Conservation (phyloP, 2,329 filamentous ascomycete genomes). For the Exophiala spinifera region DNA sequence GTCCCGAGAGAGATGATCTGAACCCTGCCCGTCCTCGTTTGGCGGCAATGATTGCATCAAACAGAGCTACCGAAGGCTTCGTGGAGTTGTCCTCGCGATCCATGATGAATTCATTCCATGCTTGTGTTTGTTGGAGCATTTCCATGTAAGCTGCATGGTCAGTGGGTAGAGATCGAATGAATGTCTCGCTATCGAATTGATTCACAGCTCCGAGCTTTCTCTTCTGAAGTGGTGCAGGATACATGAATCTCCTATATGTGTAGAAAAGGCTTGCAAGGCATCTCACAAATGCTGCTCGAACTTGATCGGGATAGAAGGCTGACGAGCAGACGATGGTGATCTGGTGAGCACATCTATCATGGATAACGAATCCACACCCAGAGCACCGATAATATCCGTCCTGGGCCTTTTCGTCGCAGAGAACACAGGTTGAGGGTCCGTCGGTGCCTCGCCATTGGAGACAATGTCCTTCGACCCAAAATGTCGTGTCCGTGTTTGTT, state of each 20-base stretch:
- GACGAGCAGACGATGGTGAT: constrained; percentile 65
- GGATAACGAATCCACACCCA: constrained; percentile 51
- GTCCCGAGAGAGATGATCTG: constrained; percentile 15
- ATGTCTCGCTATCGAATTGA: constrained; percentile 65
- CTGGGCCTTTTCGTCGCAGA: constrained; percentile 58
- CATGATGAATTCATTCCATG: constrained; percentile 63
- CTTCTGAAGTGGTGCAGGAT: constrained; percentile 59
- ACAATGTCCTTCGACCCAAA: constrained; percentile 50
- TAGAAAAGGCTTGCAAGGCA: constrained; percentile 68
- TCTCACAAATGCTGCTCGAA: constrained; percentile 65
- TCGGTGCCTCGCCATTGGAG: constrained; percentile 45
- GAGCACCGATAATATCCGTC: constrained; percentile 52
- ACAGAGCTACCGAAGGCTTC: constrained; percentile 52
- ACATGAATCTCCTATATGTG: constrained; percentile 64
- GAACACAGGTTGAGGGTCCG: constrained; percentile 43
- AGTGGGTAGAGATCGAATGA: constrained; percentile 60
- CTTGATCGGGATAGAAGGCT: constrained; percentile 64
- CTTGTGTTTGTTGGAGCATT: constrained; percentile 63
- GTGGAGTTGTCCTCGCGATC: constrained; percentile 56
- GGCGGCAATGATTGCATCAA: constrained; percentile 63
- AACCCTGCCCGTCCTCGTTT: constrained; percentile 60
- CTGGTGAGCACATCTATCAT: constrained; percentile 58
- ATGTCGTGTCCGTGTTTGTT: constrained; percentile 40
- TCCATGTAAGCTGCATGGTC: constrained; percentile 64
- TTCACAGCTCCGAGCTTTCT: constrained; percentile 52